Conservation (phyloP, 768 basidiomycete species). For the Suillus occidentalis region DNA sequence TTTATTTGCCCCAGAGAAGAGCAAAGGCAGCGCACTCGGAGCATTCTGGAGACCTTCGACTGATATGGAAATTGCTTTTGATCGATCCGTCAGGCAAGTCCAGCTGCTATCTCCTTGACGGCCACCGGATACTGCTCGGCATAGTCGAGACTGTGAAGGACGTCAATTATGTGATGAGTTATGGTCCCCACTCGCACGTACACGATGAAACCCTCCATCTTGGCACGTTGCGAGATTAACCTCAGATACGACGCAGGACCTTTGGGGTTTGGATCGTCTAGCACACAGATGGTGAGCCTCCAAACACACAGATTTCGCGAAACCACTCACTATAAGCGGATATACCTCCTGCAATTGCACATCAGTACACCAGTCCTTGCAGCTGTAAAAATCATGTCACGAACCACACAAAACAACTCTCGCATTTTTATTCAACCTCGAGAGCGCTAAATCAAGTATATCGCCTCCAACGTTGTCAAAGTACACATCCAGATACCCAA, state of each 20-base stretch:
- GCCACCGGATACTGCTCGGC: slow-evolving; percentile 56
- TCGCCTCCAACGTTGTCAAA: slow-evolving; percentile 86
- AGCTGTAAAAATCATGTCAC: slow-evolving; percentile 21
- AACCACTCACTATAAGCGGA: slow-evolving; percentile 70
- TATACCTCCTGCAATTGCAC: slow-evolving; percentile 63
- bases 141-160: slow-evolving; percentile 67
- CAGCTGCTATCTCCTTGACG: slow-evolving; percentile 52
- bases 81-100: slow-evolving; percentile 66
- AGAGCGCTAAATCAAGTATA: slow-evolving; percentile 76
- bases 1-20: slow-evolving; percentile 76
- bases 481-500: slow-evolving; percentile 80
- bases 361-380: background rate
- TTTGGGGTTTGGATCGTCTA: slow-evolving; percentile 59
- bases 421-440: slow-evolving; percentile 73
- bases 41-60: slow-evolving; percentile 75
- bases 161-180: background rate
- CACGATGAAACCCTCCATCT: slow-evolving; percentile 84
- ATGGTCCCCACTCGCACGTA: slow-evolving; percentile 32
- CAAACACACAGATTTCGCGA: background rate
- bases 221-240: slow-evolving; percentile 77
- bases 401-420: slow-evolving; percentile 80
- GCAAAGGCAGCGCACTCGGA: slow-evolving; percentile 63
- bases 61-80: slow-evolving; percentile 78
- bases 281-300: background rate
- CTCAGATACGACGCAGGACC: slow-evolving; percentile 67